Conservation (phyloP, 306 rosid species). For the Boehmeria nivea region DNA sequence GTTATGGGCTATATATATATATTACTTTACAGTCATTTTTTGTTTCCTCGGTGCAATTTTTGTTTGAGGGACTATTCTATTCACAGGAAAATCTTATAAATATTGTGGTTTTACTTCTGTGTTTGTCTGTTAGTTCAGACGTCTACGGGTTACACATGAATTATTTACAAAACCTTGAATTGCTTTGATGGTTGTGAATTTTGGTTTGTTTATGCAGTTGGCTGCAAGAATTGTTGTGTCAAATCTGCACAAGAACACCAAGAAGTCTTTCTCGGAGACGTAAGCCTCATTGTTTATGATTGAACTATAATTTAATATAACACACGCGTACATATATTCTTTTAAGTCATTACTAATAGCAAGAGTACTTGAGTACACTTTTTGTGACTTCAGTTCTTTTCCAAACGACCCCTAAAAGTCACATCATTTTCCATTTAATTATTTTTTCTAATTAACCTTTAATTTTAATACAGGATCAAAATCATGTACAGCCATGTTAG, state of each 20-base stretch:
- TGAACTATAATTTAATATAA: too few relatives aligned
- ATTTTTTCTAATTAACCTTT: background rate
- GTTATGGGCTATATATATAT: too few relatives aligned
- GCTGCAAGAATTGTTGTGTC: slow-evolving; percentile 84
- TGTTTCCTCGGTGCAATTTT: too few relatives aligned
- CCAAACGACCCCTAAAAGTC: too few relatives aligned
- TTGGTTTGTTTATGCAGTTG: slow-evolving; percentile 37
- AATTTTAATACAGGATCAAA: slow-evolving; percentile 36
- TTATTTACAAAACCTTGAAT: background rate
- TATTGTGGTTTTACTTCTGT: background rate
- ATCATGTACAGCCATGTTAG: slow-evolving; percentile 56
- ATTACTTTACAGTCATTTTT: too few relatives aligned
- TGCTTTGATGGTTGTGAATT: background rate
- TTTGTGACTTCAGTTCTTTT: too few relatives aligned
- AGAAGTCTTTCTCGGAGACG: slow-evolving; percentile 69
- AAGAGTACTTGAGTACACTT: too few relatives aligned
- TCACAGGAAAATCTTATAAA: too few relatives aligned
- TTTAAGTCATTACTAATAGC: background rate
- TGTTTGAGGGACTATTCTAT: too few relatives aligned
- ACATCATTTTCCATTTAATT: too few relatives aligned
- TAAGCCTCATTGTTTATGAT: slow-evolving; percentile 19
- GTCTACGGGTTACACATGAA: background rate
- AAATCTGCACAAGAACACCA: slow-evolving; percentile 69
- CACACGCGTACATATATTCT: too few relatives aligned
- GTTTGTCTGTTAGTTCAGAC: background rate